These are phyloP conservation scores for Gossypium arboreum DNA, from an alignment of 345 rosid species.

Conservation along the genomic window DNA sequence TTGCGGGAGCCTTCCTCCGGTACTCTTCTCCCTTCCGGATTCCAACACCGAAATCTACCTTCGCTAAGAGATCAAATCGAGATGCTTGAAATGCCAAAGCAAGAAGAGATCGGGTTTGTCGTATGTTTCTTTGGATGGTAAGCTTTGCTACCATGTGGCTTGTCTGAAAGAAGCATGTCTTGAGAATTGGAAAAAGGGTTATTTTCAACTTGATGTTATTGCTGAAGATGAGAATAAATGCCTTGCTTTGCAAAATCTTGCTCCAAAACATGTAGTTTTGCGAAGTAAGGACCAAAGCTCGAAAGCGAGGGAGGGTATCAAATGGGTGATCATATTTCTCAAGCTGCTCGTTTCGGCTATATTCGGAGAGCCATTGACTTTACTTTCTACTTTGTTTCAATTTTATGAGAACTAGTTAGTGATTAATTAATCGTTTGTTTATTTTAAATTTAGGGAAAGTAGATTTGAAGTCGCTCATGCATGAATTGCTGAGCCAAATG, in stretches of 20 bases:
- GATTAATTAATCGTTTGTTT: too few relatives aligned
- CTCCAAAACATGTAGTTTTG: neutral
- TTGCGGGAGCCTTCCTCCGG: conserved; percentile 1
- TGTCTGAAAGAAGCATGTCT: neutral
- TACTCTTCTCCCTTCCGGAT: neutral
- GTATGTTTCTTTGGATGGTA: neutral
- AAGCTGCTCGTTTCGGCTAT: neutral
- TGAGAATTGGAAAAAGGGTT: neutral
- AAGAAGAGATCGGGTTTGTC: conserved; percentile 4
- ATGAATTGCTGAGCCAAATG: too few relatives aligned
- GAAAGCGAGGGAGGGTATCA: neutral
- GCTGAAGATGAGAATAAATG: neutral
- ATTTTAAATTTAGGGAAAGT: too few relatives aligned
- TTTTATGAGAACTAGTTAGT: neutral
- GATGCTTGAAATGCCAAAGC: neutral
- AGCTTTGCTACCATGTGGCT: neutral
- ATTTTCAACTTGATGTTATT: neutral
- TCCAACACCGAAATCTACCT: neutral
- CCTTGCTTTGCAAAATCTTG: neutral
- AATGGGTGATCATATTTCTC: neutral
- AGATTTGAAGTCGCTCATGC: too few relatives aligned
- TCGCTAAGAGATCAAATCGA: neutral
- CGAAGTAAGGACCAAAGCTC: neutral
- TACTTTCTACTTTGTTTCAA: neutral
- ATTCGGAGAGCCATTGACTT: neutral